These are phyloP conservation scores for Primulina eburnea DNA, from an alignment of 257 asterid genomes.

Conservation along the genomic window DNA sequence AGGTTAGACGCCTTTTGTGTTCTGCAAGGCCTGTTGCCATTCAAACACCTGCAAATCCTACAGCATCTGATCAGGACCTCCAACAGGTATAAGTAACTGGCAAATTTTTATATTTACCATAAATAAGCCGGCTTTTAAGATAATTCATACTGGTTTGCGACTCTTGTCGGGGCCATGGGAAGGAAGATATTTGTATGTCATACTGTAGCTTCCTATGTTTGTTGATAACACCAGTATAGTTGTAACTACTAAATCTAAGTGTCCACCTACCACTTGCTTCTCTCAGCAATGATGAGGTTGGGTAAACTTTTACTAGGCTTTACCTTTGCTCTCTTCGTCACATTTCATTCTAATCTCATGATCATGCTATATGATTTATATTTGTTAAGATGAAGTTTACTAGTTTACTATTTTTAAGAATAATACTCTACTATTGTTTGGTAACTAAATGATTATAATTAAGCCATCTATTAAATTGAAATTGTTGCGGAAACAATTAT, in stretches of 20 bases:
- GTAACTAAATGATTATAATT: too few relatives aligned
- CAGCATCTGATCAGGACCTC: constrained; percentile 93
- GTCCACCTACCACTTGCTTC: constrained; percentile 8
- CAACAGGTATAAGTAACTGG: constrained; percentile 71
- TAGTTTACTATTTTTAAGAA: too few relatives aligned
- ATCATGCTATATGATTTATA: too few relatives aligned
- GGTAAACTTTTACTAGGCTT: too few relatives aligned
- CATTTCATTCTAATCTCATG: too few relatives aligned
- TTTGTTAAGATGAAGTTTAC: too few relatives aligned
- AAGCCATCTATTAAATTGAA: too few relatives aligned
- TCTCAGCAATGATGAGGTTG: too few relatives aligned
- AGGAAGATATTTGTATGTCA: constrained; percentile 9
- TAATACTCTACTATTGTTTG: too few relatives aligned
- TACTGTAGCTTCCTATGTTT: constrained; percentile 1
- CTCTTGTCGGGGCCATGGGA: background rate
- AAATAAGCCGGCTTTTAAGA: constrained; percentile 11
- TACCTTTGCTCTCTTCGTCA: too few relatives aligned
- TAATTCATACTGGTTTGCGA: constrained; percentile 18
- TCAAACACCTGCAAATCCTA: constrained; percentile 87
- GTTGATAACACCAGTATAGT: background rate
- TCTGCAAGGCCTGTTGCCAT: constrained; percentile 88
- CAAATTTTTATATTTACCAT: constrained; percentile 16
- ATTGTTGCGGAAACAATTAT: too few relatives aligned
- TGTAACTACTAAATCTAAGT: constrained; percentile 3
- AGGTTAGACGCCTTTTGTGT: constrained; percentile 88